Base-by-base conservation (phyloP, 179 eudicot species). In the Silene coronaria region DNA sequence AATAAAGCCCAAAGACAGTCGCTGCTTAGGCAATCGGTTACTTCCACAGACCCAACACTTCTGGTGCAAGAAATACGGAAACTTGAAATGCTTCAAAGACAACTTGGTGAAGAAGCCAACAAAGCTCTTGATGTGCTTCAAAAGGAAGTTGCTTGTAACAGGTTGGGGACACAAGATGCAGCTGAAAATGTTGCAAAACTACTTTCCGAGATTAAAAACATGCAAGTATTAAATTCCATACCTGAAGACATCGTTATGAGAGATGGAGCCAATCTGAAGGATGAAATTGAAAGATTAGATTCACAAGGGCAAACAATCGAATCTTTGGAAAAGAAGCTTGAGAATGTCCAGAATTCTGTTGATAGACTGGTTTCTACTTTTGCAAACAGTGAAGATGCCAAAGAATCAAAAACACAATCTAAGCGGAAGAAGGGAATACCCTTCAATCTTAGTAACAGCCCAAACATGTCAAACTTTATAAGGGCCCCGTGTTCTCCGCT, bases 71-170 rank as follows among this genome's bases (percentile, higher is more conserved):
- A 96, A 77, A 96, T 96, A 26, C 82, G 91, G 69, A 96, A 93
- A 82, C 89, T 92, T 76, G 99, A 91, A 86, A 77, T 87, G 84
- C 89, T 85, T 62, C 99, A 96, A 75, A 85, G 89, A 80, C 97
- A 88, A 84, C 91, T 96, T 6, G 98, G 99, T 46, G 96, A 92
- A 14, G 99, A 96, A 89, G 99, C 97, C 76, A 91, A 85, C 51
- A 89, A 80, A 74, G 97, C 99, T 79, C 83, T 93, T 17, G 92
- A 93, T 55, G 87, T 96, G 36, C 97, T 96, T 77, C 97, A 90
- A 64, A 92, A 88, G 78, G 96, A 92, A 84, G 88, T 95, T 67
- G 78, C 95, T 27, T 90, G 86, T 78, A 85, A 91, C 79, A 87
- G 81, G 79, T 68, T 89, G 62, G 97, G 99, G 57, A 84, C 87